Evolutionary conservation across 208 protist species (phyloP).

Genomic region (Leishmania major): DNA sequence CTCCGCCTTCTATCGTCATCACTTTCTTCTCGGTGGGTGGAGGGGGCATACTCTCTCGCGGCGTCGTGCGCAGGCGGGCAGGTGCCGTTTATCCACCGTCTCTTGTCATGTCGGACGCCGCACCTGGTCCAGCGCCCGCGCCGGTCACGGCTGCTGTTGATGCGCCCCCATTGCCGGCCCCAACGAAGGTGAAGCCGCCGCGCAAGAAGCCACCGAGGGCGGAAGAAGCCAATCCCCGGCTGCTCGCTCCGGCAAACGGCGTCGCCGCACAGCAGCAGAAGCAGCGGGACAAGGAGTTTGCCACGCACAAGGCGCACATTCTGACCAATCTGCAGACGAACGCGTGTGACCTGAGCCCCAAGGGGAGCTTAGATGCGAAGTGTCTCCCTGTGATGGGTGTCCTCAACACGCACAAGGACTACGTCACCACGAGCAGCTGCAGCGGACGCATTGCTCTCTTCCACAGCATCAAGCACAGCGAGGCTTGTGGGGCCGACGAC

Average conservation of each 20-base stretch:
- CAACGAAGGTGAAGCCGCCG: conserved; percentile 31
- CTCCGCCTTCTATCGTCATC: neutral
- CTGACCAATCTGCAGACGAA: conserved; percentile 56
- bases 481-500: conserved; percentile 4
- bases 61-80: neutral
- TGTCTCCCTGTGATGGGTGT: conserved; percentile 73
- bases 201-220: conserved; percentile 29
- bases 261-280: conserved; percentile 33
- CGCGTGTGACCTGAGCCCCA: conserved; percentile 79
- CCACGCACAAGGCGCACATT: conserved; percentile 72
- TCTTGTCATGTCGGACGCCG: neutral
- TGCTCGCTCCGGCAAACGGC: neutral
- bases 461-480: conserved; percentile 40
- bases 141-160: neutral
- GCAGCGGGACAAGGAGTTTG: conserved; percentile 69
- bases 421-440: conserved; percentile 90
- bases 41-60: neutral
- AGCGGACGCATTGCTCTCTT: conserved; percentile 90
- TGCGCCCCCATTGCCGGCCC: neutral
- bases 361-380: conserved; percentile 74
- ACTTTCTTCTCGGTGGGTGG: neutral
- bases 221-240: neutral
- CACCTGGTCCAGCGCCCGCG: neutral
- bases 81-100: neutral
- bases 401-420: conserved; percentile 77